A percentile compares a stretch with the other conserved stretches of the same genome.
Conservation (phyloP, 2,329 filamentous ascomycete genomes). For the Sclerotinia subarctica region DNA sequence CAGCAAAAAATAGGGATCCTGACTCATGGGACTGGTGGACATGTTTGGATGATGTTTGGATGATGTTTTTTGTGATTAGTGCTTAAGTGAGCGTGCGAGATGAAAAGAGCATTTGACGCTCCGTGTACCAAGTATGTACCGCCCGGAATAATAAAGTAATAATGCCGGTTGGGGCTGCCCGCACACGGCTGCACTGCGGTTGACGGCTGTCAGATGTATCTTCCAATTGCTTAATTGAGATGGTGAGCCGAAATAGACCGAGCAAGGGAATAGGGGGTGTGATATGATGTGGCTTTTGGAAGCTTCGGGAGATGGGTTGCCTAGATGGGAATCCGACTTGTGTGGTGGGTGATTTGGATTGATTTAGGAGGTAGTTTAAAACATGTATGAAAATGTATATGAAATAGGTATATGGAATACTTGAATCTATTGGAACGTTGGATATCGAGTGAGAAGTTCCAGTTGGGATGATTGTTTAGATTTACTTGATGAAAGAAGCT, state of each 20-base stretch:
- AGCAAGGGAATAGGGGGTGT: constrained; percentile 13
- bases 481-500: neutral
- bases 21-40: neutral
- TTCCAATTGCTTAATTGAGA: neutral
- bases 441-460: neutral
- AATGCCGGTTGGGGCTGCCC: constrained; percentile 7
- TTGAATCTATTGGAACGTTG: neutral
- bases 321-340: neutral
- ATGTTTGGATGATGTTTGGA: neutral
- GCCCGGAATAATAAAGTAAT: constrained; percentile 7
- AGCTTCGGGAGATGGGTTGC: neutral
- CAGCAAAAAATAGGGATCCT: neutral
- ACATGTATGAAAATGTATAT: no score
- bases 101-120: constrained; percentile 14
- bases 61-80: neutral
- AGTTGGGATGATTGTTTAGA: neutral
- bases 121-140: constrained; percentile 4
- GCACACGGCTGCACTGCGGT: constrained; percentile 15
- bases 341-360: neutral
- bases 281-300: constrained; percentile 2
- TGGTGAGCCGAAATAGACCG: constrained; percentile 10
- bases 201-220: constrained; percentile 13
- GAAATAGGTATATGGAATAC: neutral
- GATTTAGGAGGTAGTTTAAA: neutral
- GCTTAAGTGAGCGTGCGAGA: neutral